Conservation (phyloP, 2,329 filamentous ascomycete species). For the Verticillium tricorpus region DNA sequence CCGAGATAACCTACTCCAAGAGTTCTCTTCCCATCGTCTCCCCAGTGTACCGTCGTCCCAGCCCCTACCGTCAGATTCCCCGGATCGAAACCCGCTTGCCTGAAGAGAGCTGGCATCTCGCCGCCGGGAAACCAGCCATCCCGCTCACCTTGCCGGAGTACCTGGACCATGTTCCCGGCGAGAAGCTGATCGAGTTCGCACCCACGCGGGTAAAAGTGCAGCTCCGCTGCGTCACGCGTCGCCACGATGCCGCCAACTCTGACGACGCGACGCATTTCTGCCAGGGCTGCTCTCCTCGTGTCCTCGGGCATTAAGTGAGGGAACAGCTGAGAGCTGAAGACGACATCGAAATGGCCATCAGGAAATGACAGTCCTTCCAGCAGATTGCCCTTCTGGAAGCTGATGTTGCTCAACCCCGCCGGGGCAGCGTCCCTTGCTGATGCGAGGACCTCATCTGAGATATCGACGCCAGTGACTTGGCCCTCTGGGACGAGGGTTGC, state of each 20-base stretch:
- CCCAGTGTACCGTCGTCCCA: slow-evolving; percentile 1
- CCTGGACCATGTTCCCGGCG: slow-evolving; percentile 16
- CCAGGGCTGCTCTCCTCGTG: slow-evolving; percentile 22
- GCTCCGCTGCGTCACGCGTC: slow-evolving; percentile 21
- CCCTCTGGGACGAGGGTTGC: slow-evolving; percentile 33
- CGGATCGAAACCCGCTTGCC: slow-evolving; percentile 23
- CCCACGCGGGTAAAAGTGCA: slow-evolving; percentile 25
- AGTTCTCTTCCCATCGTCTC: neutral
- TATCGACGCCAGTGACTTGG: slow-evolving; percentile 33
- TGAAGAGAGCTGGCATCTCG: slow-evolving; percentile 24
- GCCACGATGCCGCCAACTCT: slow-evolving; percentile 36
- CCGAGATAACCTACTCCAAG: neutral
- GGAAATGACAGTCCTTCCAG: slow-evolving; percentile 30
- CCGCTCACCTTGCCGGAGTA: slow-evolving; percentile 9
- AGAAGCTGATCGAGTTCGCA: slow-evolving; percentile 23
- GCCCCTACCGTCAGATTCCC: slow-evolving; percentile 20
- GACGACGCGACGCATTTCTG: slow-evolving; percentile 37
- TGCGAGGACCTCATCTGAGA: slow-evolving; percentile 24
- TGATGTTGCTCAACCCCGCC: slow-evolving; percentile 16
- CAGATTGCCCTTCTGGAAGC: slow-evolving; percentile 28
- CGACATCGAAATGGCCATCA: slow-evolving; percentile 35
- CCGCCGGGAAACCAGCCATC: slow-evolving; percentile 8
- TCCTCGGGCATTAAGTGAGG: slow-evolving; percentile 31
- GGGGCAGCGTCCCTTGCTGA: slow-evolving; percentile 19
- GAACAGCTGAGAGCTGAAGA: slow-evolving; percentile 38